Conservation (phyloP, 345 rosid genomes). For the Firmiana major region DNA sequence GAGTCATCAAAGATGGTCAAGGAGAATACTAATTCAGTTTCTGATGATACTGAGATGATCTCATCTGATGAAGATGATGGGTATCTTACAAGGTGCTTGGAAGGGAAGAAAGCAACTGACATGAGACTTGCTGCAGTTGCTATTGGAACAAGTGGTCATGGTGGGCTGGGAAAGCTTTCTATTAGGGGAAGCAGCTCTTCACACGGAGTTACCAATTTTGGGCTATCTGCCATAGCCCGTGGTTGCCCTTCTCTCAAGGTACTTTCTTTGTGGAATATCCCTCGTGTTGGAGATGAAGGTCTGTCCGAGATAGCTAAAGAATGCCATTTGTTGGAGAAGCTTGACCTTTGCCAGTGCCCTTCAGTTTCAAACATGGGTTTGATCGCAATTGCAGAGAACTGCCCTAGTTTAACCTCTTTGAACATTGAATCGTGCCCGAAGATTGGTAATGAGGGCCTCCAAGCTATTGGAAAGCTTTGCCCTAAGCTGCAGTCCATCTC, state of each 20-base stretch:
- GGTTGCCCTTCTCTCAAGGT: slow-evolving; percentile 63
- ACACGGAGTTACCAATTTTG: slow-evolving; percentile 49
- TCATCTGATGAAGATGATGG: slow-evolving; percentile 46
- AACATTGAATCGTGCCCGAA: slow-evolving; percentile 51
- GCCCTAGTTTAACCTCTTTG: slow-evolving; percentile 52
- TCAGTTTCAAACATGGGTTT: slow-evolving; percentile 54
- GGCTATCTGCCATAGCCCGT: slow-evolving; percentile 52
- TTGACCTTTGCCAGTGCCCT: slow-evolving; percentile 63
- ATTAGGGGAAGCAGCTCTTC: slow-evolving; percentile 51
- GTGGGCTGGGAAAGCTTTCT: slow-evolving; percentile 68
- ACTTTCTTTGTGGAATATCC: slow-evolving; percentile 68
- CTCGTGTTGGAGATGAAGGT: slow-evolving; percentile 55
- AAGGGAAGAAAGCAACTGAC: slow-evolving; percentile 77
- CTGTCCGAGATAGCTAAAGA: slow-evolving; percentile 50
- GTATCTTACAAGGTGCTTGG: slow-evolving; percentile 56
- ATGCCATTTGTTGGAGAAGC: slow-evolving; percentile 61
- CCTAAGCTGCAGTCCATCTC: slow-evolving; percentile 45
- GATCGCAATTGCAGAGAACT: slow-evolving; percentile 54
- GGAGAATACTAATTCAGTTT: slow-evolving; percentile 20
- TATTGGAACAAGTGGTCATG: slow-evolving; percentile 55
- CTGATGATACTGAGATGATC: slow-evolving; percentile 38
- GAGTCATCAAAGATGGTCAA: slow-evolving; percentile 15
- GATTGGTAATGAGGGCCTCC: slow-evolving; percentile 63
- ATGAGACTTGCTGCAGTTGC: slow-evolving; percentile 65
- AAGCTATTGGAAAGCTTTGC: slow-evolving; percentile 60